Percentiles rank a stretch among this genome's conserved stretches.
These are phyloP conservation scores for Penicillium diatomitis DNA, from an alignment of 495 filamentous ascomycete species.

Conservation along the genomic window DNA sequence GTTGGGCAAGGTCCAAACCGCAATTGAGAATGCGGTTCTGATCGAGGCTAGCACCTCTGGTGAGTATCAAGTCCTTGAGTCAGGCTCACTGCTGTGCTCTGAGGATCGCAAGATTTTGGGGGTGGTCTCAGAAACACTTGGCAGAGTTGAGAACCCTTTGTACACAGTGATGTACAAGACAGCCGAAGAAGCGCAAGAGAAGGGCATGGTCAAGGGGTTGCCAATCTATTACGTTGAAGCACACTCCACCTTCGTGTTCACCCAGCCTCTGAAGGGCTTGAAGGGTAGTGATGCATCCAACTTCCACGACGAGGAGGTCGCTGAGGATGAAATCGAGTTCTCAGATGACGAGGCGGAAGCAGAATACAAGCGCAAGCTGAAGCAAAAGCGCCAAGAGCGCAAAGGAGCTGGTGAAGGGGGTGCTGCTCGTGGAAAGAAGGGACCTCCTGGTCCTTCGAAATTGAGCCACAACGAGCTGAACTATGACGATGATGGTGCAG, in stretches of 20 bases:
- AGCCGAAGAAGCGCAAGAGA: constrained; percentile 53
- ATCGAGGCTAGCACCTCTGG: constrained; percentile 73
- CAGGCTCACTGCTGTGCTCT: constrained; percentile 74
- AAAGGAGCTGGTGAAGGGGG: constrained; percentile 30
- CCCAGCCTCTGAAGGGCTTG: constrained; percentile 59
- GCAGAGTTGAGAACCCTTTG: constrained; percentile 69
- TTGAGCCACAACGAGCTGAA: constrained; percentile 41
- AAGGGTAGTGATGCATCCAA: constrained; percentile 93
- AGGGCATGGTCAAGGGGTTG: constrained; percentile 54
- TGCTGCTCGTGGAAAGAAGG: constrained; percentile 24
- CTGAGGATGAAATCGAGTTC: constrained; percentile 79
- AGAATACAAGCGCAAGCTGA: constrained; percentile 64
- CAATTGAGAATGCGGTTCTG: constrained; percentile 67
- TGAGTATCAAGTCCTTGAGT: constrained; percentile 74
- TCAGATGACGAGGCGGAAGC: constrained; percentile 93
- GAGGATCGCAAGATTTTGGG: constrained; percentile 68
- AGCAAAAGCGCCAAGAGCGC: constrained; percentile 47
- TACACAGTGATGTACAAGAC: constrained; percentile 69
- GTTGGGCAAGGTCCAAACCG: constrained; percentile 61
- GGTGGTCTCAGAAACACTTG: constrained; percentile 70
- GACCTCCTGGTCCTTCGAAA: constrained; percentile 28
- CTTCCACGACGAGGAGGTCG: constrained; percentile 85
- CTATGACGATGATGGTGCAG: constrained; percentile 42
- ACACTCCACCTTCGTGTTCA: constrained; percentile 75
- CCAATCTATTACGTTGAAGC: constrained; percentile 67